These are phyloP conservation scores for Didymellaceae sp. DNA, from an alignment of 2,329 filamentous ascomycete species.

Conservation along the genomic window DNA sequence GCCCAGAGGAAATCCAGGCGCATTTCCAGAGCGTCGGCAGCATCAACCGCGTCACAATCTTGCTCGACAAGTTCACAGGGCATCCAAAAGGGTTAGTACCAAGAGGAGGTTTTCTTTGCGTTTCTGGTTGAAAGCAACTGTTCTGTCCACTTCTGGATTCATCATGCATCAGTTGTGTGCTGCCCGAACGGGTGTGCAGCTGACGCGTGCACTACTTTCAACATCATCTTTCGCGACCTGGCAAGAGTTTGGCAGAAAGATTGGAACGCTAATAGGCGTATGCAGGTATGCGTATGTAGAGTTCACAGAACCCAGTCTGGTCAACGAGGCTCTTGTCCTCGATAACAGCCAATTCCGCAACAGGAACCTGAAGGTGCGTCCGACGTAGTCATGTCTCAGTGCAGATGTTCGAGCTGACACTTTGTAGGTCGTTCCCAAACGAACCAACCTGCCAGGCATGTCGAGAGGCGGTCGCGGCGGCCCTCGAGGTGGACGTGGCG, in stretches of 20 bases:
- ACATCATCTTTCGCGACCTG: conserved; percentile 59
- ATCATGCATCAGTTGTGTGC: conserved; percentile 12
- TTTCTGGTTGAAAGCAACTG: conserved; percentile 12
- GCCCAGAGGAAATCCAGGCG: conserved; percentile 96
- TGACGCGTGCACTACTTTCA: not conserved
- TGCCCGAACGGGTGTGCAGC: not conserved
- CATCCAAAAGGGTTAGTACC: conserved; percentile 94
- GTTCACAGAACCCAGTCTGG: conserved; percentile 91
- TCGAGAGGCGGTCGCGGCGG: conserved; percentile 73
- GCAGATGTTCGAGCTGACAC: conserved; percentile 7
- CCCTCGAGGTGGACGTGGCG: conserved; percentile 60
- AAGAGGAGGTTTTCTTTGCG: conserved; percentile 49
- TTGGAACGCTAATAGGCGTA: conserved; percentile 58
- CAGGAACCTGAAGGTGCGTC: conserved; percentile 85
- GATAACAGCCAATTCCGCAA: conserved; percentile 97
- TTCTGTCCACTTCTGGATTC: not conserved
- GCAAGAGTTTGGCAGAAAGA: conserved; percentile 62
- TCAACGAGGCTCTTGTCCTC: conserved; percentile 89
- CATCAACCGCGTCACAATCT: conserved; percentile 97
- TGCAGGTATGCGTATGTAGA: conserved; percentile 97
- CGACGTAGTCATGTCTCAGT: not conserved
- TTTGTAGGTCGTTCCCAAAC: conserved; percentile 79
- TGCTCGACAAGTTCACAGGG: conserved; percentile 97
- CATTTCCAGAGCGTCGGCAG: conserved; percentile 97
- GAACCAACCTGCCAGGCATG: conserved; percentile 96